Evolutionary conservation across 1,284 basidiomycete genomes (phyloP), one percentile per base, ranked within the genome.

Genomic region (Trichosporon sp.): DNA sequence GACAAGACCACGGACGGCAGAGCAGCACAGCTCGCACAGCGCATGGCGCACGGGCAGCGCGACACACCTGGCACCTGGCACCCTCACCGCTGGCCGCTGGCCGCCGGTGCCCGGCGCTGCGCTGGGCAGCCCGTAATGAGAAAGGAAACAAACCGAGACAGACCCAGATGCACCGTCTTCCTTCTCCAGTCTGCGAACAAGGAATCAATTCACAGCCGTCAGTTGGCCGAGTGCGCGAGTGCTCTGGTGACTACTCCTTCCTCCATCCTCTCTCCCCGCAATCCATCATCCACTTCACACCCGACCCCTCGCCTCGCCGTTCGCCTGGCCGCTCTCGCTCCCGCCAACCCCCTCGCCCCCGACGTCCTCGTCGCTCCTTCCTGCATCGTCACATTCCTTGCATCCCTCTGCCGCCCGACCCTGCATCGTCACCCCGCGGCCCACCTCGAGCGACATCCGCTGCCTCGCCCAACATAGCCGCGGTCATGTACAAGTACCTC

Each of bases 401-500:
- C 53, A 18, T 31, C 53, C 27, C 11, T 18, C 15, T 13, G 25
- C 15, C 12, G 25, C 53, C n/a, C 53, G 27, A 27, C 25, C 23
- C 53, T 18, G 29, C 53, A 9, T 13, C 53, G 25, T 31, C 53
- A 27, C 53, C 27, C 53, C 53, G 15, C 25, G 53, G 25, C 53
- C 53, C 53, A 27, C 12, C 53, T 31, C 25, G 25, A 58, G 53
- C 53, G 53, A 58, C 53, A 58, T 58, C 53, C 53, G 53, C 53
- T 56, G 25, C 13, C 11, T 31, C 47, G 53, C 53, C 53, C 53
- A 58, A 58, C 13, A 58, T 58, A 21, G 53, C 53, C 53, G 53
- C 67, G 34, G 69, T 65, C 25, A 72, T 72, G 71, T 72, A 70
- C 69, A 72, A 72, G 60, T 72, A 72, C 34, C 67, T 72, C 34